These are phyloP conservation scores for Hyphopichia pseudoburtonii DNA, from an alignment of 1,139 yeast species.

Conservation along the genomic window DNA sequence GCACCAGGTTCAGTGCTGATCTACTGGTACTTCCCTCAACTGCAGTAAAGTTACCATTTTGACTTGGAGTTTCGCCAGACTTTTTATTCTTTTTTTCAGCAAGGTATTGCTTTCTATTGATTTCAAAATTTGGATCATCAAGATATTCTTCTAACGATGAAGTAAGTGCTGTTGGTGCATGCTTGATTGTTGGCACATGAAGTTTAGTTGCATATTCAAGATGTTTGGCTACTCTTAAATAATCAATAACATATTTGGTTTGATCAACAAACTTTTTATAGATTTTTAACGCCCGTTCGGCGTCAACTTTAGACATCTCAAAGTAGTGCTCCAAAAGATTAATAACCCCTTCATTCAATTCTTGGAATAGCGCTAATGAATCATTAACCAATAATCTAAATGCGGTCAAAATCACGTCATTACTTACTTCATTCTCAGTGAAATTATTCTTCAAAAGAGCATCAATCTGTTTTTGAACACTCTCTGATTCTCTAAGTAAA, in stretches of 20 bases:
- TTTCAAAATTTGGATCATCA: slow-evolving; percentile 81
- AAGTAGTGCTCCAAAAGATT: slow-evolving; percentile 90
- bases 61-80: too few relatives aligned
- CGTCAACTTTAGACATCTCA: slow-evolving; percentile 85
- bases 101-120: slow-evolving; percentile 73
- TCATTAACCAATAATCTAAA: slow-evolving; percentile 88
- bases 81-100: slow-evolving; percentile 50
- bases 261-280: slow-evolving; percentile 84
- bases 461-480: slow-evolving; percentile 79
- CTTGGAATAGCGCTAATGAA: slow-evolving; percentile 79
- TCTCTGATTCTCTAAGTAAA: slow-evolving; percentile 76
- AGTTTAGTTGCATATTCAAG: slow-evolving; percentile 83
- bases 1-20: too few relatives aligned
- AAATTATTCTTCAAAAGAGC: slow-evolving; percentile 74
- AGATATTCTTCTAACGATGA: slow-evolving; percentile 85
- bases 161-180: slow-evolving; percentile 93
- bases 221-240: slow-evolving; percentile 85
- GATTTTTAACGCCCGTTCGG: slow-evolving; percentile 79
- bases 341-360: slow-evolving; percentile 91
- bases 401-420: slow-evolving; percentile 80
- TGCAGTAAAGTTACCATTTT: too few relatives aligned
- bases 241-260: slow-evolving; percentile 85
- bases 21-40: too few relatives aligned
- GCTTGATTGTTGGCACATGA: slow-evolving; percentile 93
- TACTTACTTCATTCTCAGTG: slow-evolving; percentile 71